Percentiles rank a stretch among this genome's conserved stretches.
Evolutionary conservation across 1,139 yeast genomes (phyloP).

Genomic region (Yamadazyma spencermartinsiae): DNA sequence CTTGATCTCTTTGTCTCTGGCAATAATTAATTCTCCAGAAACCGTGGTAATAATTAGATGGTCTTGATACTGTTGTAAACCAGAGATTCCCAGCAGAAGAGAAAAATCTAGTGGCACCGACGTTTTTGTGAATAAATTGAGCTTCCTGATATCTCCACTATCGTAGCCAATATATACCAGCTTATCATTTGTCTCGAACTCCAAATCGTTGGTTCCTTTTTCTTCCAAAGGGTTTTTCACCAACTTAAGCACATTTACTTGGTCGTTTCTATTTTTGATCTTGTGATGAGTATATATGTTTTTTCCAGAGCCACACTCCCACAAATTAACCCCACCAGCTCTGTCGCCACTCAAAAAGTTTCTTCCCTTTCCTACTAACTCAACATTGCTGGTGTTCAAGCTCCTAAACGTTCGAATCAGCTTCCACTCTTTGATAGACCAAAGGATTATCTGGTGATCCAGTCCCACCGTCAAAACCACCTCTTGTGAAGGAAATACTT

Average conservation of each 20-base stretch:
- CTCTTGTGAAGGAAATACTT: slow-evolving; percentile 60
- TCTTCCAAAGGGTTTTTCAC: slow-evolving; percentile 5
- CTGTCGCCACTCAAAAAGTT: slow-evolving; percentile 54
- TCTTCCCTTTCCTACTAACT: slow-evolving; percentile 60
- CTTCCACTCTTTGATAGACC: slow-evolving; percentile 55
- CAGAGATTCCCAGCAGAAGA: background rate
- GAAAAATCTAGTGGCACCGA: slow-evolving; percentile 17
- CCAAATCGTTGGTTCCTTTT: slow-evolving; percentile 3
- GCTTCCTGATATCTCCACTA: slow-evolving; percentile 40
- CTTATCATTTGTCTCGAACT: slow-evolving; percentile 30
- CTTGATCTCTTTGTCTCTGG: slow-evolving; percentile 13
- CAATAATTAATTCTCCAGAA: slow-evolving; percentile 20
- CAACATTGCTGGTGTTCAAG: slow-evolving; percentile 27
- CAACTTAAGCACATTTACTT: slow-evolving; percentile 23
- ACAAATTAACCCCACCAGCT: slow-evolving; percentile 57
- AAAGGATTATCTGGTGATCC: slow-evolving; percentile 57
- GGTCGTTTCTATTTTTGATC: slow-evolving; percentile 31
- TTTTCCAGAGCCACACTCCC: slow-evolving; percentile 67
- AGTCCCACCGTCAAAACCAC: slow-evolving; percentile 56
- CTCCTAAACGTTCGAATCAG: slow-evolving; percentile 47
- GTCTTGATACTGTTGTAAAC: slow-evolving; percentile 14
- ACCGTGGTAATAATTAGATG: slow-evolving; percentile 25
- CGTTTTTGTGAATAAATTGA: slow-evolving; percentile 18
- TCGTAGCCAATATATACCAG: slow-evolving; percentile 42
- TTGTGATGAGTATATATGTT: slow-evolving; percentile 40